Conservation (phyloP, 2,329 filamentous ascomycete species). For the Periconia sp. region DNA sequence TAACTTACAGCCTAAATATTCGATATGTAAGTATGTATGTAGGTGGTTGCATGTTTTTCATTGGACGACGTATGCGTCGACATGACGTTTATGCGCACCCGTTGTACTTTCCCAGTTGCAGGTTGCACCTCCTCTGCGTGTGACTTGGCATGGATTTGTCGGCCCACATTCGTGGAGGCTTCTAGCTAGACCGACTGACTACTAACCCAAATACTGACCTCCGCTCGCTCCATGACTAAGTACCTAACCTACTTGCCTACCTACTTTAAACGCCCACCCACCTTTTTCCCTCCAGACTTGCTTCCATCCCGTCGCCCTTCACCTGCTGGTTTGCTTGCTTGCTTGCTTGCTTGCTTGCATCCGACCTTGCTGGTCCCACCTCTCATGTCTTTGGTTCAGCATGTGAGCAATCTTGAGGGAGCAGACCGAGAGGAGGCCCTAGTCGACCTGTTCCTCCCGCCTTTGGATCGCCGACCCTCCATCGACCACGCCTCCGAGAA, state of each 20-base stretch:
- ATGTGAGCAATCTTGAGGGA: conserved; percentile 54
- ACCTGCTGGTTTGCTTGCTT: neutral
- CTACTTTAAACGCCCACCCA: conserved; percentile 4
- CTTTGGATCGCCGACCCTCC: conserved; percentile 33
- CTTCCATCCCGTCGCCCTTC: neutral
- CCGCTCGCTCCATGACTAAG: no score
- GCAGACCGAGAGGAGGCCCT: conserved; percentile 48
- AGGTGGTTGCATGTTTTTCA: no score
- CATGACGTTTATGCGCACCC: no score
- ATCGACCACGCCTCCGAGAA: conserved; percentile 33
- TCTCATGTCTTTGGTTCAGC: conserved; percentile 55
- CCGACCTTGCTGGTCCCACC: neutral
- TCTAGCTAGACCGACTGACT: no score
- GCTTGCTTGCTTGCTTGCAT: neutral
- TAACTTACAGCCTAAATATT: no score
- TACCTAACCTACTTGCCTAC: neutral
- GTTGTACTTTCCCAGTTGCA: no score
- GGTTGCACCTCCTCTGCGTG: neutral
- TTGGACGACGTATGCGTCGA: no score
- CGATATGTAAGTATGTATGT: no score
- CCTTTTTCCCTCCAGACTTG: conserved; percentile 2
- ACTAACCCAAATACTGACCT: no score
- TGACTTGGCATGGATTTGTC: neutral
- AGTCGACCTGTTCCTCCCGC: conserved; percentile 38
- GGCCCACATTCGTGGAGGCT: no score